Conservation (phyloP, 257 asterid genomes). For the Solanum pennellii region DNA sequence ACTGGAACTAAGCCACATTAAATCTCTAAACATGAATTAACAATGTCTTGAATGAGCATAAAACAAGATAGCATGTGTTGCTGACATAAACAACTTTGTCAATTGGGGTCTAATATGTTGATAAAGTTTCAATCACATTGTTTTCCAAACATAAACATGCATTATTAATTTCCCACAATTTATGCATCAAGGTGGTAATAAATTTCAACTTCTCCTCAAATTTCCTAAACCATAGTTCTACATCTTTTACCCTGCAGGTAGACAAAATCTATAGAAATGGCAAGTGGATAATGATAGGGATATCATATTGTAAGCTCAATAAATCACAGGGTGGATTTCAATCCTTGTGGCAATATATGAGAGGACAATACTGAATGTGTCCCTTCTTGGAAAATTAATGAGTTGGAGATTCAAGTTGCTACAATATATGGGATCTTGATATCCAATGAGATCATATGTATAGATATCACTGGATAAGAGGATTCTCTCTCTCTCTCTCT, state of each 20-base stretch:
- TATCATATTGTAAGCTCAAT: no score
- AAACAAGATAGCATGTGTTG: background rate
- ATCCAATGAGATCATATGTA: background rate
- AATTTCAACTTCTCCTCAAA: no score
- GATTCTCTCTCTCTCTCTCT: background rate
- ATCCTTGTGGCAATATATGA: background rate
- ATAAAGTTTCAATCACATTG: background rate
- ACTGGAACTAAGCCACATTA: slow-evolving; percentile 65
- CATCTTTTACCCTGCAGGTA: no score
- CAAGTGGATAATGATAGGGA: no score
- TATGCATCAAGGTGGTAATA: no score
- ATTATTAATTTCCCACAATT: no score
- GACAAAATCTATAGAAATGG: no score
- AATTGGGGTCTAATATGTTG: background rate
- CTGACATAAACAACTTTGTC: background rate
- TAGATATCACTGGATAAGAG: background rate
- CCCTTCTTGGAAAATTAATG: background rate
- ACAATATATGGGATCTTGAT: background rate
- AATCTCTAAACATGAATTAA: slow-evolving; percentile 27
- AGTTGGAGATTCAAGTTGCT: background rate
- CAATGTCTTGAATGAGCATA: background rate
- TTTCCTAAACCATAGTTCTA: no score
- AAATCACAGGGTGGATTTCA: background rate
- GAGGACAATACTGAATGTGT: background rate
- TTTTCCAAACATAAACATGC: background rate